These are phyloP conservation scores for Geotrichum australiense DNA, from an alignment of 1,139 yeast genomes.

Conservation along the genomic window DNA sequence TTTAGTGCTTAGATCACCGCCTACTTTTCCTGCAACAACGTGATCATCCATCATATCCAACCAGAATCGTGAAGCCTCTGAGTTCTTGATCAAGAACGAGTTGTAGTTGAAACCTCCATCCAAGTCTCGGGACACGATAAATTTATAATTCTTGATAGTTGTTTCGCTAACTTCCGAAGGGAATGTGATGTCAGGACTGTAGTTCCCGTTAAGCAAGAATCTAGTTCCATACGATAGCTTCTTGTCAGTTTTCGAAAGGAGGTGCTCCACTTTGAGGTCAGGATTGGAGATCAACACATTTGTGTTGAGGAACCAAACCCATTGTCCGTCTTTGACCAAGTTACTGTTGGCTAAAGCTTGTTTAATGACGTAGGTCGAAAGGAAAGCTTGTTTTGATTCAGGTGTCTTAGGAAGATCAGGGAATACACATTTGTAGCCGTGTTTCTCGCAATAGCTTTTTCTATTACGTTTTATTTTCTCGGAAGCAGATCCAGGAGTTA, in stretches of 20 bases:
- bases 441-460: slow-evolving; percentile 7
- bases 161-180: slow-evolving; percentile 4
- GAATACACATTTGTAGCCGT: slow-evolving; percentile 12
- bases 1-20: neutral
- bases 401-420: slow-evolving; percentile 2
- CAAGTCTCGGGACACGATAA: slow-evolving; percentile 9
- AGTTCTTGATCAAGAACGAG: slow-evolving; percentile 13
- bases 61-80: slow-evolving; percentile 12
- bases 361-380: neutral
- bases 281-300: slow-evolving; percentile 8
- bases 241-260: slow-evolving; percentile 1
- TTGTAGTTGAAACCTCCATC: slow-evolving; percentile 5
- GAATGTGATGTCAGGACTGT: slow-evolving; percentile 9
- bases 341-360: neutral
- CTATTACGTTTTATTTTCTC: slow-evolving; percentile 8
- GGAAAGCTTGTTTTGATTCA: neutral
- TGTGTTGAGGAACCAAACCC: slow-evolving; percentile 11
- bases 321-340: slow-evolving; percentile 6
- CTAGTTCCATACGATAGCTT: slow-evolving; percentile 9
- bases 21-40: neutral
- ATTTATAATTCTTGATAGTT: neutral
- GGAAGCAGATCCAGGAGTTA: slow-evolving; percentile 4
- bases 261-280: neutral
- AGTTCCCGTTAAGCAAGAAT: slow-evolving; percentile 7
- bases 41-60: slow-evolving; percentile 13